Percentiles rank a stretch among this genome's conserved stretches.
These are phyloP conservation scores for Strobilomyces dryophilus DNA, from an alignment of 768 basidiomycete genomes.

Conservation along the genomic window DNA sequence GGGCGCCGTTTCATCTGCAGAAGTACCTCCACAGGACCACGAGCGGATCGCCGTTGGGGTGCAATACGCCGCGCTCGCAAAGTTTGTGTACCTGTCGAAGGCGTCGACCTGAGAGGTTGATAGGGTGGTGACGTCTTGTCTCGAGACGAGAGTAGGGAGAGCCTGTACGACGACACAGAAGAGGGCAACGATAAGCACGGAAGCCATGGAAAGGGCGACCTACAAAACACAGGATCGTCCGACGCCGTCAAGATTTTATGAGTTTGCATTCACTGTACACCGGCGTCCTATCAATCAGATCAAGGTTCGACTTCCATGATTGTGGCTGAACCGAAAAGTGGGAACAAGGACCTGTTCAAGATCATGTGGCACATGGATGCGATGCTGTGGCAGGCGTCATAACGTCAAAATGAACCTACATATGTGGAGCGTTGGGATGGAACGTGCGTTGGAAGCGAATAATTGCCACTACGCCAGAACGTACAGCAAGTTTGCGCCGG, in stretches of 20 bases:
- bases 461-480: neutral
- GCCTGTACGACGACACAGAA: no score
- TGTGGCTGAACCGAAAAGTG: neutral
- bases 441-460: neutral
- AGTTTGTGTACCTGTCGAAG: slow-evolving; percentile 46
- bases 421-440: neutral
- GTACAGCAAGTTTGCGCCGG: no score
- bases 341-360: neutral
- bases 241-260: no score
- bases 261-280: no score
- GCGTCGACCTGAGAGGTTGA: slow-evolving; percentile 35
- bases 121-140: slow-evolving; percentile 28
- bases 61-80: slow-evolving; percentile 49
- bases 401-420: neutral
- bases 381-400: no score
- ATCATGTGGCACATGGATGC: neutral
- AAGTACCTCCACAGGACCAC: slow-evolving; percentile 51
- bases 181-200: no score
- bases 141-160: no score
- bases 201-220: no score
- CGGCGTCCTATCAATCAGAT: no score
- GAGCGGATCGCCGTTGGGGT: slow-evolving; percentile 31
- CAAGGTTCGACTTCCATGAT: neutral
- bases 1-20: neutral
- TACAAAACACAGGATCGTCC: no score